phyloP scores from a whole-genome alignment of 441 rosid species.

The Dalechampia spathulata region DNA sequence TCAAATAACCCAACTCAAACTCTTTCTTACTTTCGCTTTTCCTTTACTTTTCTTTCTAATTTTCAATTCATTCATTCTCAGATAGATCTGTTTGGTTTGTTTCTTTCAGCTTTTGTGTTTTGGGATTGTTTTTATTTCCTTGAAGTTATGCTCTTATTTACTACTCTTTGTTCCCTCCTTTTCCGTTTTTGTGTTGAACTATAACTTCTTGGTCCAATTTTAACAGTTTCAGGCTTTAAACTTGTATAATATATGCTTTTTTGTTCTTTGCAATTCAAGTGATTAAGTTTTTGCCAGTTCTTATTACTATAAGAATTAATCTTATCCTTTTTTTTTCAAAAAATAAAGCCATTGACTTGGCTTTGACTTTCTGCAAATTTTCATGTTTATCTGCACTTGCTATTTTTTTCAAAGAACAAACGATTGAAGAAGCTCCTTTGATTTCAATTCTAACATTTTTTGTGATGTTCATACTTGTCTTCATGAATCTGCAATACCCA shows the following conservation, averaged over 20 bases:
- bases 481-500: neutral
- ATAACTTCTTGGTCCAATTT: too few relatives aligned
- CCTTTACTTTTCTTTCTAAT: neutral
- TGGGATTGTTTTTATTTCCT: neutral
- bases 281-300: neutral
- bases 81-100: conserved; percentile 11
- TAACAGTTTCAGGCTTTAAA: too few relatives aligned
- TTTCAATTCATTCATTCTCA: neutral
- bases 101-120: neutral
- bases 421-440: neutral
- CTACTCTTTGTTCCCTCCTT: neutral
- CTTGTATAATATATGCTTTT: too few relatives aligned
- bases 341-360: too few relatives aligned
- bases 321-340: neutral
- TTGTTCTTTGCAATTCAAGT: conserved; percentile 30
- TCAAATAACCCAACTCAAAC: neutral
- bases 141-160: neutral
- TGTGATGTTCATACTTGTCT: neutral
- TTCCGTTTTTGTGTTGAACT: conserved; percentile 11
- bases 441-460: neutral
- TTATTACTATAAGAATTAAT: neutral
- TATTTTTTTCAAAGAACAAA: neutral
- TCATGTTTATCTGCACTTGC: too few relatives aligned
- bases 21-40: neutral
- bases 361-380: neutral